These are phyloP conservation scores for Maudiozyma pseudohumilis DNA, from an alignment of 805 yeast genomes.

Conservation along the genomic window DNA sequence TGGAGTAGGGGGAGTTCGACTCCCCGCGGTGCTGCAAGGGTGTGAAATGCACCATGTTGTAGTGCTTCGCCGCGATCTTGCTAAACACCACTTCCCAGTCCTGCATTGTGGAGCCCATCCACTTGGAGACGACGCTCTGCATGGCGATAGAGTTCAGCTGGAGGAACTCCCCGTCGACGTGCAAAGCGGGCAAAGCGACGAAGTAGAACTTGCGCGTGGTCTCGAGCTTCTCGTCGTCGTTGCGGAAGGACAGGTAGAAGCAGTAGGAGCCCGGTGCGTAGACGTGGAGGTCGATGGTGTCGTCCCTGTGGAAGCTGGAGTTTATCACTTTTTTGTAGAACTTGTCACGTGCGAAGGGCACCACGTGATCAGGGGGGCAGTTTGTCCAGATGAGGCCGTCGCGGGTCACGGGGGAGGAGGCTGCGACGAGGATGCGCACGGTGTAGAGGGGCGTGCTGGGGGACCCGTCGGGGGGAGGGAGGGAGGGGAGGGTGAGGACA, in stretches of 20 bases:
- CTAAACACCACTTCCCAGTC: conserved; percentile 61
- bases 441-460: conserved; percentile 37
- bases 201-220: conserved; percentile 59
- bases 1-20: conserved; percentile 88
- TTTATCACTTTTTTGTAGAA: conserved; percentile 44
- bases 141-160: conserved; percentile 72
- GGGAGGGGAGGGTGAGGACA: conserved; percentile 32
- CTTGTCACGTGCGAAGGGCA: conserved; percentile 44
- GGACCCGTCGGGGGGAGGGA: conserved; percentile 31
- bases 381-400: conserved; percentile 69
- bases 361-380: conserved; percentile 40
- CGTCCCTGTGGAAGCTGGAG: conserved; percentile 56
- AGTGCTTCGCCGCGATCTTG: conserved; percentile 61
- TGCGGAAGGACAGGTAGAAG: conserved; percentile 55
- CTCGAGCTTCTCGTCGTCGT: conserved; percentile 27
- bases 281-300: conserved; percentile 49
- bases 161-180: conserved; percentile 43
- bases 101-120: conserved; percentile 74
- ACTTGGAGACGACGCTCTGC: conserved; percentile 81
- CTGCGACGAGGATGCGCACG: conserved; percentile 56
- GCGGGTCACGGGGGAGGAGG: conserved; percentile 64
- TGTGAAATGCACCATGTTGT: conserved; percentile 93
- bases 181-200: conserved; percentile 69
- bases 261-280: conserved; percentile 70
- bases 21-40: conserved; percentile 86